Conservation (phyloP, 78 protist genomes). For the Dictyostelium capitatum region DNA sequence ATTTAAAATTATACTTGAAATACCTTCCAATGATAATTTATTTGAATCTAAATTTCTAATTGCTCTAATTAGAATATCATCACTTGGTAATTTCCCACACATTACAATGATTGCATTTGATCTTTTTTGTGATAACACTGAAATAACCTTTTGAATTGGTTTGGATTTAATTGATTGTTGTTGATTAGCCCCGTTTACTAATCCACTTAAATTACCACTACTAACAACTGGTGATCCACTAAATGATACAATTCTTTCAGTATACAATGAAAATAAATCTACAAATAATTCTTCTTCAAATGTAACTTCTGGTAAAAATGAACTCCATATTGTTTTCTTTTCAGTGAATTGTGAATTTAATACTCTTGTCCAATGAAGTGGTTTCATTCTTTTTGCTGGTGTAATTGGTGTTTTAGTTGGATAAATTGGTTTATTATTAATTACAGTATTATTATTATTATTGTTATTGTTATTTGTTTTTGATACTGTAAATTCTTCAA, state of each 20-base stretch:
- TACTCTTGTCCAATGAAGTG: constrained; percentile 80
- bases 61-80: constrained; percentile 51
- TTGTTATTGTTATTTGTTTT: neutral
- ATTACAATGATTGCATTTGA: constrained; percentile 67
- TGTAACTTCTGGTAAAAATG: constrained; percentile 28
- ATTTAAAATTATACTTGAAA: constrained; percentile 8
- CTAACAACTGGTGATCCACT: constrained; percentile 48
- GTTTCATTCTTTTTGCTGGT: constrained; percentile 77
- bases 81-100: constrained; percentile 66
- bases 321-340: constrained; percentile 59
- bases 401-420: constrained; percentile 56
- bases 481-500: neutral
- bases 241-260: constrained; percentile 50
- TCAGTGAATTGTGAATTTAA: constrained; percentile 16
- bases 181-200: neutral
- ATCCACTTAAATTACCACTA: neutral
- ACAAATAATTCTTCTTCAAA: constrained; percentile 79
- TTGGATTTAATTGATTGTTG: neutral
- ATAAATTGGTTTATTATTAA: too few species aligned
- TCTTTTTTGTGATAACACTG: constrained; percentile 58
- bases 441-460: too few species aligned
- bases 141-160: constrained; percentile 70
- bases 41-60: constrained; percentile 41
- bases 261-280: constrained; percentile 69
- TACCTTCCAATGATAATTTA: constrained; percentile 32